A percentile compares a stretch with the other conserved stretches of the same genome.
These are phyloP conservation scores for Podospora appendiculata DNA, from an alignment of 495 filamentous ascomycete genomes.

Conservation along the genomic window DNA sequence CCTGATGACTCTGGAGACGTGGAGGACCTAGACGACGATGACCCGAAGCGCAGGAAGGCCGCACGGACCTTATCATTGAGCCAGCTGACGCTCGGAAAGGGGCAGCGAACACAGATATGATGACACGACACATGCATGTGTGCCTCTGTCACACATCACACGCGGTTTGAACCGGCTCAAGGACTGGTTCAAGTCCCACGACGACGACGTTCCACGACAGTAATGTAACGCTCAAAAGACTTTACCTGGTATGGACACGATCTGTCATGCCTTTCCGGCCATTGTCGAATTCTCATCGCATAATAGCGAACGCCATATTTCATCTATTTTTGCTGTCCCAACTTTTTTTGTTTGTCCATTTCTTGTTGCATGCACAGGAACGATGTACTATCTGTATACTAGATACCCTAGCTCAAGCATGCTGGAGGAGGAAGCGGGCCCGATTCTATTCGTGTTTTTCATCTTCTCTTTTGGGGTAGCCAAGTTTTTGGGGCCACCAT, in stretches of 20 bases:
- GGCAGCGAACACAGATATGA: constrained; percentile 15
- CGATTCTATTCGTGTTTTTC: no score
- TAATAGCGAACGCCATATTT: neutral
- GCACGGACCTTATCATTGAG: constrained; percentile 42
- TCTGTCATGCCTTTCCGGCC: neutral
- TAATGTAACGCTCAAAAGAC: neutral
- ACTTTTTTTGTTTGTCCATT: neutral
- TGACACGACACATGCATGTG: constrained; percentile 1
- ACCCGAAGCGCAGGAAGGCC: constrained; percentile 32
- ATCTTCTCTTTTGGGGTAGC: no score
- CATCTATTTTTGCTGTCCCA: neutral
- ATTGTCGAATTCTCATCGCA: neutral
- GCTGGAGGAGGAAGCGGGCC: no score
- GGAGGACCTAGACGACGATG: constrained; percentile 6
- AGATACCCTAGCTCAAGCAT: neutral
- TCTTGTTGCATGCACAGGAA: neutral
- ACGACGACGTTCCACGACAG: neutral
- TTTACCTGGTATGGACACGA: no score
- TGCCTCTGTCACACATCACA: neutral
- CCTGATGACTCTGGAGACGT: constrained; percentile 19
- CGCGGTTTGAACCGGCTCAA: neutral
- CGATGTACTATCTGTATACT: neutral
- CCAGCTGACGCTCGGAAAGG: constrained; percentile 38
- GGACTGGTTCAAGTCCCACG: neutral
- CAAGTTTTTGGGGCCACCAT: no score